Base-by-base conservation (phyloP, 495 filamentous ascomycete species). In the Penicillium crystallinum region DNA sequence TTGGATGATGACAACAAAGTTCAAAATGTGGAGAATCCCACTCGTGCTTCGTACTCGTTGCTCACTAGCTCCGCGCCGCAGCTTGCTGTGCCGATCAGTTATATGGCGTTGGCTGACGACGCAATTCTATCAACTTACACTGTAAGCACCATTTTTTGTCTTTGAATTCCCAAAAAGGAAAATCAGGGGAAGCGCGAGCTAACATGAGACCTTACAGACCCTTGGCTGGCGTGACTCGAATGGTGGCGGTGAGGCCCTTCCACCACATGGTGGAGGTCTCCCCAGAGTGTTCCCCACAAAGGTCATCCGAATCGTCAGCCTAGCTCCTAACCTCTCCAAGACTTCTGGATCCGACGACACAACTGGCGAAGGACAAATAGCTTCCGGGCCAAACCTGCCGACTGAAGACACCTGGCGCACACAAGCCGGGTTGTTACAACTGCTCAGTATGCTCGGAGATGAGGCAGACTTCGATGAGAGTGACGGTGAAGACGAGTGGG, bases 121-220 rank as follows among this genome's bases (percentile, higher is more conserved):
- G 59, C 67, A 9, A 72, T 73, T 37, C 66, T 73, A 61, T 67
- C 65, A 4, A 72, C 69, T 14, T 72, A 65, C 42, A 70, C 68
- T 19, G 70, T 73, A 54, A 30, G 68, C 7, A 27, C 23, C 3
- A 27, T 27, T 27, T 27, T 57, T 39, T 19, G 7, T 21, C 27
- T 21, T 9, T 15, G 11, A 6, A n/a, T 14, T 31, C 9, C 30
- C 23, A n/a, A 15, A 19, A 14, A 2, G 5, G 39, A 23, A 15
- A 23, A 6, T n/a, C 11, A 3, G 17, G 22, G 22, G 9, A 27
- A 14, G 30, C 40, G 15, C 36, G 18, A 9, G 35, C 57, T 64
- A 57, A 66, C 22, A 15, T 31, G 4, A 18, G 11, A 19, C 11
- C n/a, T 12, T 15, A 6, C 31, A 73, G 70, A 71, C 67, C 8